phyloP scores from a whole-genome alignment of 176 grass and related monocot genomes.

The Zizania latifolia region DNA sequence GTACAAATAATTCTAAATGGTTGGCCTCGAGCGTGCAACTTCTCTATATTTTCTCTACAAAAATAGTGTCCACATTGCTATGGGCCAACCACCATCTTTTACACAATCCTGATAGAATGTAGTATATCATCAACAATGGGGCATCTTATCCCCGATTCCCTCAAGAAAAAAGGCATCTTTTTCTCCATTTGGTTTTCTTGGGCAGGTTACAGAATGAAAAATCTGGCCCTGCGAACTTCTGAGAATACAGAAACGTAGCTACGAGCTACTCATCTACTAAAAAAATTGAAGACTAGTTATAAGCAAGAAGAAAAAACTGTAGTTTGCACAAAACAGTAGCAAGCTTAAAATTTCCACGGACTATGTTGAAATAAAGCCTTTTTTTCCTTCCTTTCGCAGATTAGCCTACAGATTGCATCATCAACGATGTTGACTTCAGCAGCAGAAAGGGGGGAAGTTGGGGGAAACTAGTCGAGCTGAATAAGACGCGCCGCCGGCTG shows the following conservation, averaged over 20 bases:
- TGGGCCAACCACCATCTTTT: conserved; percentile 10
- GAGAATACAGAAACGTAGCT: not conserved
- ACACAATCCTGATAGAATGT: conserved; percentile 11
- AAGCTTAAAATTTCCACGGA: not conserved
- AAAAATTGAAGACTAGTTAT: not conserved
- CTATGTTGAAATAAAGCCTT: not conserved
- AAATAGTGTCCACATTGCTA: conserved; percentile 23
- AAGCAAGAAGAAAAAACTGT: not conserved
- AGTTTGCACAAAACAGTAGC: not conserved
- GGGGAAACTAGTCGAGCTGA: not conserved
- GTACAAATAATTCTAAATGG: not conserved
- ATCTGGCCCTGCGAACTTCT: not conserved
- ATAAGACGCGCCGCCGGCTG: not conserved
- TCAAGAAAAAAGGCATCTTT: not conserved
- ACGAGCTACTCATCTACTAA: not conserved
- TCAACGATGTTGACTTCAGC: not conserved
- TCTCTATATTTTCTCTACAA: conserved; percentile 17
- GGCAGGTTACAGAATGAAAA: not conserved
- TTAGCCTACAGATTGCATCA: conserved; percentile 1
- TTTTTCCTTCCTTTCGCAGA: not conserved
- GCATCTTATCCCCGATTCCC: not conserved
- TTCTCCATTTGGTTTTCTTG: not conserved
- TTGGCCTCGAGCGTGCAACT: conserved; percentile 15
- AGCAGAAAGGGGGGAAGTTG: not conserved
- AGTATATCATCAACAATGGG: not conserved